Conservation (phyloP, 2,329 filamentous ascomycete species). For the Blastomyces gilchristii region DNA sequence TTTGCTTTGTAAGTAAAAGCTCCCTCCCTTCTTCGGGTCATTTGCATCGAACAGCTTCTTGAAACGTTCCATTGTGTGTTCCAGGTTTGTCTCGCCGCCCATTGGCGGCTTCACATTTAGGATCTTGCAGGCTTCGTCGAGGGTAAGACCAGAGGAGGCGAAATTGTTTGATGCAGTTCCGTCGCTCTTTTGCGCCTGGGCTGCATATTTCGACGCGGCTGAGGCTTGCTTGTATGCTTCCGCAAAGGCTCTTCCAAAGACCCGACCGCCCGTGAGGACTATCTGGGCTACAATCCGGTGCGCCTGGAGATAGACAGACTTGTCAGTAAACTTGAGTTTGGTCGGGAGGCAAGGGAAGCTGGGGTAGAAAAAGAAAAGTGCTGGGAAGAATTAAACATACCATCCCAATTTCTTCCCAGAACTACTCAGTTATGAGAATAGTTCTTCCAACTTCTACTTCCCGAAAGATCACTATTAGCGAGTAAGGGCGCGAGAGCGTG, state of each 20-base stretch:
- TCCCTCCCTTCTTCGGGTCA: slow-evolving; percentile 89
- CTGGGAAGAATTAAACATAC: background rate
- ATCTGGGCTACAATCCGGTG: slow-evolving; percentile 92
- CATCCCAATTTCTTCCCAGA: slow-evolving; percentile 4
- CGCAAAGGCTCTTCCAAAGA: slow-evolving; percentile 82
- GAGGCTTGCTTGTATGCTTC: slow-evolving; percentile 95
- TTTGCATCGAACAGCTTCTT: slow-evolving; percentile 92
- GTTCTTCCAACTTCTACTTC: background rate
- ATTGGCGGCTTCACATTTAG: slow-evolving; percentile 87
- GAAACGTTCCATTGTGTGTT: slow-evolving; percentile 74
- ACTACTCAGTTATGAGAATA: slow-evolving; percentile 1
- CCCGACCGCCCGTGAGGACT: slow-evolving; percentile 78
- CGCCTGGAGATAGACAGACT: slow-evolving; percentile 47
- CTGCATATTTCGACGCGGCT: slow-evolving; percentile 72
- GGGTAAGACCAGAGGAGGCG: slow-evolving; percentile 63
- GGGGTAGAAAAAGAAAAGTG: background rate
- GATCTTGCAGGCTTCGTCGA: slow-evolving; percentile 95
- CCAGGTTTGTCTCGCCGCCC: slow-evolving; percentile 64
- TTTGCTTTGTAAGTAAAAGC: slow-evolving; percentile 98
- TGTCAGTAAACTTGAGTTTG: background rate
- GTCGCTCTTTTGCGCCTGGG: slow-evolving; percentile 49
- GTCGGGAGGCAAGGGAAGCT: background rate
- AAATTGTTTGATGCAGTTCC: slow-evolving; percentile 42
- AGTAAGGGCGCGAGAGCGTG: background rate
- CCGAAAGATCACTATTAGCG: background rate